Evolutionary conservation across 306 rosid species (phyloP), one percentile per base, ranked within the genome.

Genomic region (Pterocarpus santalinus): DNA sequence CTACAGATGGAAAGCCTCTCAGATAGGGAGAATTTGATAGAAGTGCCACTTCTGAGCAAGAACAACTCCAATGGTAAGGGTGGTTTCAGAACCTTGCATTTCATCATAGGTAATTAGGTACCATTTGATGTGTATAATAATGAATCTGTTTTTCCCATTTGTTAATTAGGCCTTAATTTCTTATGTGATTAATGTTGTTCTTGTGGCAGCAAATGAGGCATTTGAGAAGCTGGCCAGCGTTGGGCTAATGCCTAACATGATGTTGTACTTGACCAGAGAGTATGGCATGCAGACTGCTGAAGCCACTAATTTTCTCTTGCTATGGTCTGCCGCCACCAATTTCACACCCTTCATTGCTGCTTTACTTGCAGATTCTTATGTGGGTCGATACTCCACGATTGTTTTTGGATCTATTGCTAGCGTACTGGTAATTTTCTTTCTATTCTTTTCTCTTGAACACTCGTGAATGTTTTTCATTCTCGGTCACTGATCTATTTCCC

Each of bases 1-100:
- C 33, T 65, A 56, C 28, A 33, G 44, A 65, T 53, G 74, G 72
- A 35, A 39, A 8, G 17, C 13, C 15, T 41, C 39, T n/a, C 52
- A 73, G 35, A 75, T 60, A 47, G 49, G 72, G 85, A 76, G 55
- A 47, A 17, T 32, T 51, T 28, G 61, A 69, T 35, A 7, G 81
- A 81, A 69, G 75, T 55, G 61, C 75, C 86, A 58, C 86, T 82
- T 61, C 51, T 82, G 30, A 76, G 1, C 73, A 63, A 61, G 7
- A 7, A 11, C n/a, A 69, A 41, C 30, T n/a, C 69, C 30, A 71
- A 39, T 38, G 41, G 16, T 33, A 82, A 77, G 65, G 82, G 86
- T 64, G 86, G 86, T 30, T 64, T 83, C 34, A 77, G 82, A 77
- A 77, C 86, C 17, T 55, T 83, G 14, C 79, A 82, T 16, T 83